These are phyloP conservation scores for Metschnikowia sp. DNA, from an alignment of 805 yeast genomes.

Conservation along the genomic window DNA sequence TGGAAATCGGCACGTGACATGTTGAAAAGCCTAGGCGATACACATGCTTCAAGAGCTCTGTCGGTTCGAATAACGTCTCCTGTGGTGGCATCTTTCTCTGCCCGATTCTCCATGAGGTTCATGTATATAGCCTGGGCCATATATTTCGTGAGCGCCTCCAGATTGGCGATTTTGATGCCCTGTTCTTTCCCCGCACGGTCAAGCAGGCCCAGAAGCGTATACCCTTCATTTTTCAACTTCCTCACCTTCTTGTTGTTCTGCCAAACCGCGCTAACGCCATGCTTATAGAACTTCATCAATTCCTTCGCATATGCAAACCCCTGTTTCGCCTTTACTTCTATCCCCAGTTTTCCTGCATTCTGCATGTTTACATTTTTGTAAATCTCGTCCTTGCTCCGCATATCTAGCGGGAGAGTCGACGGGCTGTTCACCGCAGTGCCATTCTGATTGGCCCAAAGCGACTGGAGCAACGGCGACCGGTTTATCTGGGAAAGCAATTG, in stretches of 20 bases:
- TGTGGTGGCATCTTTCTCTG: constrained; percentile 17
- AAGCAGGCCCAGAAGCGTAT: constrained; percentile 19
- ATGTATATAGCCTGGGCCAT: constrained; percentile 36
- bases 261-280: constrained; percentile 58
- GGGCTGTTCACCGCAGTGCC: constrained; percentile 5
- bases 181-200: constrained; percentile 23
- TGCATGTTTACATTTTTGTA: constrained; percentile 21
- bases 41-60: not conserved
- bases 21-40: constrained; percentile 25
- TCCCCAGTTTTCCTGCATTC: constrained; percentile 16
- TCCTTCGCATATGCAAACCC: constrained; percentile 43
- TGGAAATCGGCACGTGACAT: constrained; percentile 51
- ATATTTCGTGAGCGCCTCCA: constrained; percentile 32
- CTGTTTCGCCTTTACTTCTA: constrained; percentile 32
- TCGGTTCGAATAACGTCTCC: constrained; percentile 21
- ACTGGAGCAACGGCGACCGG: constrained; percentile 10
- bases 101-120: constrained; percentile 34
- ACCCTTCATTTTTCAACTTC: constrained; percentile 17
- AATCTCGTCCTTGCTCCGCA: constrained; percentile 28
- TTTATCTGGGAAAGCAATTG: constrained; percentile 2
- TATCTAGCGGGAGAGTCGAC: constrained; percentile 31
- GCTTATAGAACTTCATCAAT: constrained; percentile 50
- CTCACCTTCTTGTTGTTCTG: constrained; percentile 28
- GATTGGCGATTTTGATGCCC: constrained; percentile 29
- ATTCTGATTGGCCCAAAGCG: constrained; percentile 7